Evolutionary conservation across 495 filamentous ascomycete species (phyloP).

Genomic region (Parathielavia appendiculata): DNA sequence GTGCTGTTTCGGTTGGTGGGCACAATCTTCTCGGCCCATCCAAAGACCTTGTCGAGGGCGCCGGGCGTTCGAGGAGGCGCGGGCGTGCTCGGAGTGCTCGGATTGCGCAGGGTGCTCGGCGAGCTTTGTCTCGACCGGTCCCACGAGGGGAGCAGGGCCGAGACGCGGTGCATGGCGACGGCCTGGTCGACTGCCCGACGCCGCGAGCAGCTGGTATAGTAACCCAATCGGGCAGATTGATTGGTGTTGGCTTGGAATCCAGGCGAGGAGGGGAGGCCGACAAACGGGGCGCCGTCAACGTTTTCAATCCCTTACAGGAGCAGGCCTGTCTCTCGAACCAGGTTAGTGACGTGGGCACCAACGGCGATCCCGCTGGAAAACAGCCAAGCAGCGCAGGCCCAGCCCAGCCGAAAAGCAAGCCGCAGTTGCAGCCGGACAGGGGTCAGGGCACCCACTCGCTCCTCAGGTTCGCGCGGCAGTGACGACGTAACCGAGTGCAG

Average conservation of each 20-base stretch:
- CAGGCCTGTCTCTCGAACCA: too few relatives aligned
- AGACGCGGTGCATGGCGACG: conserved; percentile 47
- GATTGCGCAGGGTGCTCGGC: conserved; percentile 3
- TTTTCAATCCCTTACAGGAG: conserved; percentile 3
- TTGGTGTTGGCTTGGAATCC: background rate
- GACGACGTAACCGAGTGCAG: too few relatives aligned
- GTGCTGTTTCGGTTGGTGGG: conserved; percentile 33
- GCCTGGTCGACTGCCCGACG: conserved; percentile 11
- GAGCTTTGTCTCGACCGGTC: conserved; percentile 37
- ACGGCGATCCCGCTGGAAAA: conserved; percentile 16
- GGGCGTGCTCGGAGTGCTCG: conserved; percentile 10
- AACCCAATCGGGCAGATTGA: background rate
- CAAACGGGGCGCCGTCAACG: conserved; percentile 1
- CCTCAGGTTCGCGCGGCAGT: too few relatives aligned
- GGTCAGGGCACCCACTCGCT: background rate
- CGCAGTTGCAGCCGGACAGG: conserved; percentile 1
- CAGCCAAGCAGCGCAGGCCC: background rate
- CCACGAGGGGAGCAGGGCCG: conserved; percentile 47
- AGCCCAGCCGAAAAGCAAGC: background rate
- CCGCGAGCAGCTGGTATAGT: conserved; percentile 12
- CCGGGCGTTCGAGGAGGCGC: conserved; percentile 22
- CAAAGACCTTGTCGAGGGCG: conserved; percentile 41
- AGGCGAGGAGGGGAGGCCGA: conserved; percentile 1
- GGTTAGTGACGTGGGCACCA: conserved; percentile 14
- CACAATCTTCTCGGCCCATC: conserved; percentile 45